Evolutionary conservation across 1,284 basidiomycete genomes (phyloP).

Genomic region (Sporisorium scitamineum): DNA sequence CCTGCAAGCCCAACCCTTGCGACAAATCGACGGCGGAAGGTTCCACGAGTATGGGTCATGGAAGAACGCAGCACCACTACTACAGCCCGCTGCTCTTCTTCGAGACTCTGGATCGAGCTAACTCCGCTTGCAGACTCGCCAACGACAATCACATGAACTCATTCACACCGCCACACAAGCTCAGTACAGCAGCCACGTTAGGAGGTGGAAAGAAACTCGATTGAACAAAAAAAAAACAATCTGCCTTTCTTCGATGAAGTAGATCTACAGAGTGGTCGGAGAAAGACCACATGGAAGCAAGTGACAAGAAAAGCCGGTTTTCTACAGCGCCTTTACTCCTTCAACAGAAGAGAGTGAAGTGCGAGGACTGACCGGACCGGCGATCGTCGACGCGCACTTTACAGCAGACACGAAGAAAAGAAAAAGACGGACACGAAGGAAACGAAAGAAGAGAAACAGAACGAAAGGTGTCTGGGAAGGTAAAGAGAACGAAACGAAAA

Average conservation of each 20-base stretch:
- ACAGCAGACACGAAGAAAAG: constrained; percentile 25
- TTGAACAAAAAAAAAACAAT: constrained; percentile 6
- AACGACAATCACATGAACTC: not conserved
- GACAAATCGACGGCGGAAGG: not conserved
- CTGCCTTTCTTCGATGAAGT: constrained; percentile 16
- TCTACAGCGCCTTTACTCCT: constrained; percentile 24
- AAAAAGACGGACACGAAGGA: not conserved
- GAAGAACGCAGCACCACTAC: not conserved
- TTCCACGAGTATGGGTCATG: not conserved
- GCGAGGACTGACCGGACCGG: constrained; percentile 41
- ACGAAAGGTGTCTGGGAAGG: not conserved
- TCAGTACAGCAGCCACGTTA: not conserved
- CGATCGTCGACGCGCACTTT: constrained; percentile 41
- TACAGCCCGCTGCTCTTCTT: not conserved
- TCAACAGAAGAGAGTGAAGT: constrained; percentile 17
- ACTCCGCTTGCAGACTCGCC: not conserved
- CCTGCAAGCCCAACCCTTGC: not conserved
- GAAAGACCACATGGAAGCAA: constrained; percentile 9
- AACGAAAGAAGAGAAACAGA: not conserved
- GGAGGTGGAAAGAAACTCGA: not conserved
- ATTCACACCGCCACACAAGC: not conserved
- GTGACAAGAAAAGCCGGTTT: constrained; percentile 37
- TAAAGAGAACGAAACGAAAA: not conserved
- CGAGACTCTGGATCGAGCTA: not conserved
- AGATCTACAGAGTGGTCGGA: constrained; percentile 15